Base-by-base conservation (phyloP, 2,329 filamentous ascomycete genomes). In the Colletotrichum caudatum region DNA sequence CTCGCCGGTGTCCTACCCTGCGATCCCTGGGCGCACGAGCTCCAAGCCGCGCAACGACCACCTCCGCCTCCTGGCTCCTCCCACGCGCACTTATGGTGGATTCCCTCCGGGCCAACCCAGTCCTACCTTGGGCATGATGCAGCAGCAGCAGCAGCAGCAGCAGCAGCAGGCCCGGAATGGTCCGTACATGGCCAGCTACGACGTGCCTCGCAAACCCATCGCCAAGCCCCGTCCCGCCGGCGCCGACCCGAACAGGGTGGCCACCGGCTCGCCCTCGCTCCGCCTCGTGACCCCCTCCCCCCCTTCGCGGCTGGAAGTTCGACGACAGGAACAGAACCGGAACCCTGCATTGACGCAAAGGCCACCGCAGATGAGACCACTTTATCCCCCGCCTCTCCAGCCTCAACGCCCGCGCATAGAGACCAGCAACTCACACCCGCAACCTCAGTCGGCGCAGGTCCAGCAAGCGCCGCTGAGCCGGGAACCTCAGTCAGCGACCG, bases 21-120 rank as follows among this genome's bases (percentile, higher is more conserved):
- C 69, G 59, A 81, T 81, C 41, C 75, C 71, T 2, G 75, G 74
- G 9, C 73, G 76, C 35, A 66, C 63, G 23, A 67, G 51, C 58
- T 72, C 69, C 6, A 72, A 56, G 46, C 53, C 54, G 1, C 26
- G 58, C 48, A 77, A 33, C 74, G 79, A 73, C 66, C 78, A 76
- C 41, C 75, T 78, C 66, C 76, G 77, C 66, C 71, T 76, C 14
- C 75, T 79, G 5, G 80, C 80, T 12, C 81, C 80, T n/a, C 79
- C 80, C 1, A 78, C 76, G 14, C 75, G 78, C 37, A 78, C 78
- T 5, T 75, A 80, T 46, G 76, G 80, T 18, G 78, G 77, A 29
- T 79, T 79, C 5, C 80, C 82, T 6, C 77, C 80, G 2, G 82
- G 81, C 7, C 82, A 84, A 64, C 81, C 83, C 9, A 85, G 82